A percentile compares a stretch with the other conserved stretches of the same genome.
Evolutionary conservation across 345 rosid genomes (phyloP).

Genomic region (Salix dunnii): DNA sequence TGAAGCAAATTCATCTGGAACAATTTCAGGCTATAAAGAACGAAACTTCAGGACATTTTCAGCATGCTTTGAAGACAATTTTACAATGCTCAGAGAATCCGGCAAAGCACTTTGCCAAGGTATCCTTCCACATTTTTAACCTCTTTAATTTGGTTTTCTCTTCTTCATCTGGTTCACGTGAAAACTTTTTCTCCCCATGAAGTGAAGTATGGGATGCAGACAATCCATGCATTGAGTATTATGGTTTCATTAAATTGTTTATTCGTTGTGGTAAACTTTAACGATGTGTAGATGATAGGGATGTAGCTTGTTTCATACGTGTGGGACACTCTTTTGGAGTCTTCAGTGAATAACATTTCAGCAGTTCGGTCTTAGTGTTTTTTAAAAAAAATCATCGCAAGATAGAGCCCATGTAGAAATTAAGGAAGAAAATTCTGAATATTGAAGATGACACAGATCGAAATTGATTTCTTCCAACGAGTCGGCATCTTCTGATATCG

Average conservation of each 20-base stretch:
- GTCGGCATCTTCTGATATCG: neutral
- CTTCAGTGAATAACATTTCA: neutral
- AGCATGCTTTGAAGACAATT: slow-evolving; percentile 46
- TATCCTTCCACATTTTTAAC: slow-evolving; percentile 12
- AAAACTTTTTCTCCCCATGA: neutral
- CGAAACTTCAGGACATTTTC: slow-evolving; percentile 63
- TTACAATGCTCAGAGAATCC: slow-evolving; percentile 55
- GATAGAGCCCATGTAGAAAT: neutral
- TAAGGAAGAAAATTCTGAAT: neutral
- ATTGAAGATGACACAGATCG: neutral
- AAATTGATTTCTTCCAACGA: neutral
- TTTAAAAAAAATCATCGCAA: neutral
- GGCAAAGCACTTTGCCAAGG: slow-evolving; percentile 53
- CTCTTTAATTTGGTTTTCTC: neutral
- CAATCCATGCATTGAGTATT: no score
- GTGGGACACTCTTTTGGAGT: neutral
- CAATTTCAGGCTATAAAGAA: slow-evolving; percentile 49
- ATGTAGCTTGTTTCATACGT: neutral
- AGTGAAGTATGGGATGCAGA: neutral
- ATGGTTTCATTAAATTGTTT: neutral
- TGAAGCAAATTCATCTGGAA: neutral
- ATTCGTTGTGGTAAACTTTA: neutral
- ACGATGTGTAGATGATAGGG: neutral
- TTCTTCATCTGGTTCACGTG: neutral
- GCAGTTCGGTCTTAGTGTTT: neutral